Evolutionary conservation across 2,329 filamentous ascomycete species (phyloP).

Genomic region (Alternaria metachromatica): DNA sequence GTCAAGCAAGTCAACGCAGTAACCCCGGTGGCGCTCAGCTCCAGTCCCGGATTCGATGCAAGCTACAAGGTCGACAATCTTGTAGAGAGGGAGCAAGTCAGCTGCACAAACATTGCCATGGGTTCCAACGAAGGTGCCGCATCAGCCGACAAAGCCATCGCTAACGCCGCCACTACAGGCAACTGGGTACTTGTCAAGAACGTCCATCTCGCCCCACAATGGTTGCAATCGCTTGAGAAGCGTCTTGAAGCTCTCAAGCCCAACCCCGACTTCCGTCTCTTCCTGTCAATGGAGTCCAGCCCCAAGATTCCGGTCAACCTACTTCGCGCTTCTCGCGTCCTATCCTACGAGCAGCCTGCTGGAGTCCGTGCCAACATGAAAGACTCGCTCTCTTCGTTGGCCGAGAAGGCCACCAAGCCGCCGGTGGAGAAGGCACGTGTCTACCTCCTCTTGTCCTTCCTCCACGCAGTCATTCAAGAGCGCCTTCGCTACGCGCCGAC

Average conservation of each 20-base stretch:
- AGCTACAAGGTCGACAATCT: constrained; percentile 98
- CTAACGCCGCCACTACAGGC: constrained; percentile 86
- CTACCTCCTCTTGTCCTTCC: constrained; percentile 89
- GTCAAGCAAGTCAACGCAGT: constrained; percentile 83
- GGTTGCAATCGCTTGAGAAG: constrained; percentile 97
- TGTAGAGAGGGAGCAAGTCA: constrained; percentile 80
- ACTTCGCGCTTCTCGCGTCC: constrained; percentile 86
- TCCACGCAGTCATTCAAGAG: constrained; percentile 96
- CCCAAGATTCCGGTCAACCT: constrained; percentile 97
- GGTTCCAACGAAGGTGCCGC: constrained; percentile 93
- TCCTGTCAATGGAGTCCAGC: constrained; percentile 97
- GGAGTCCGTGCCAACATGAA: constrained; percentile 98
- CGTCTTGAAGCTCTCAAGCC: constrained; percentile 94
- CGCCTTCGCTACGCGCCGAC: constrained; percentile 91
- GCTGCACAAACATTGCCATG: constrained; percentile 98
- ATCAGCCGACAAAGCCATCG: constrained; percentile 93
- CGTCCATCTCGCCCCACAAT: constrained; percentile 92
- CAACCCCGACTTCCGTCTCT: constrained; percentile 89
- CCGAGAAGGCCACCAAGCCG: constrained; percentile 75
- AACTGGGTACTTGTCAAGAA: constrained; percentile 99
- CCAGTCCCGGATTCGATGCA: constrained; percentile 95
- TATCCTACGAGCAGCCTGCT: constrained; percentile 98
- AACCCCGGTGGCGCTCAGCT: constrained; percentile 88
- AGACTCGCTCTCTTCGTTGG: constrained; percentile 86
- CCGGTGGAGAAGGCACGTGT: constrained; percentile 90